Percentiles rank a stretch among this genome's conserved stretches.
These are phyloP conservation scores for Rhizoclosmatium globosum DNA, from an alignment of 192 early-diverging fungal genomes.

Conservation along the genomic window DNA sequence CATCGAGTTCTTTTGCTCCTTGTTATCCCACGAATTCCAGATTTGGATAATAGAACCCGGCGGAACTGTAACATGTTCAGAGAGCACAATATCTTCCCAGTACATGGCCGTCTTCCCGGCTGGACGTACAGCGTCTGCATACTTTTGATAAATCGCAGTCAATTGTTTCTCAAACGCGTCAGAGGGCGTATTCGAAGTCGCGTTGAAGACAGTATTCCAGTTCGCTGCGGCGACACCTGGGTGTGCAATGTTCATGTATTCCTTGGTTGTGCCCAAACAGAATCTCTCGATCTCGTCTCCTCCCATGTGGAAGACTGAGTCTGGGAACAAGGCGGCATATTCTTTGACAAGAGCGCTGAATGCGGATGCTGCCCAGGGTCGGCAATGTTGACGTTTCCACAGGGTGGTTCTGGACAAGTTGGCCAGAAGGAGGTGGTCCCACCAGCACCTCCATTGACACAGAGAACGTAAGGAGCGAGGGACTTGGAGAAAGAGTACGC, in stretches of 20 bases:
- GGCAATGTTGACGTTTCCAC: conserved; percentile 78
- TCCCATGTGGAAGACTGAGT: conserved; percentile 78
- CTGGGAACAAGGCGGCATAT: conserved; percentile 71
- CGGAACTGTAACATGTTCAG: neutral
- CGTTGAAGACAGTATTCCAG: no score
- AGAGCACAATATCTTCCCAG: conserved; percentile 29
- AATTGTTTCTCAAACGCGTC: neutral
- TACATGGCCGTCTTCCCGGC: conserved; percentile 10
- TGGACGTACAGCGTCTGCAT: neutral
- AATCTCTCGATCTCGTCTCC: conserved; percentile 42
- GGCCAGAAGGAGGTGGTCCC: conserved; percentile 45
- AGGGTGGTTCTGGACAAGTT: conserved; percentile 67
- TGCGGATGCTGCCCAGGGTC: conserved; percentile 65
- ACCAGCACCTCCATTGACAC: conserved; percentile 20
- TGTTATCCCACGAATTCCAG: conserved; percentile 8
- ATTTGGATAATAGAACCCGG: conserved; percentile 10
- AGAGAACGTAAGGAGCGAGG: conserved; percentile 35
- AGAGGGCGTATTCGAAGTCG: no score
- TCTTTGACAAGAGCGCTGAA: conserved; percentile 72
- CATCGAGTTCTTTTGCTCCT: neutral
- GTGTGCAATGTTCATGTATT: neutral
- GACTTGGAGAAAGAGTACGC: neutral
- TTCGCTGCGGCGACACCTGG: no score
- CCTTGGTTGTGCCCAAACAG: conserved; percentile 7
- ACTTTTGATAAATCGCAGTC: neutral